Evolutionary conservation across 2,329 filamentous ascomycete species (phyloP), one percentile per base, ranked within the genome.

Genomic region (Xylaria sp.): DNA sequence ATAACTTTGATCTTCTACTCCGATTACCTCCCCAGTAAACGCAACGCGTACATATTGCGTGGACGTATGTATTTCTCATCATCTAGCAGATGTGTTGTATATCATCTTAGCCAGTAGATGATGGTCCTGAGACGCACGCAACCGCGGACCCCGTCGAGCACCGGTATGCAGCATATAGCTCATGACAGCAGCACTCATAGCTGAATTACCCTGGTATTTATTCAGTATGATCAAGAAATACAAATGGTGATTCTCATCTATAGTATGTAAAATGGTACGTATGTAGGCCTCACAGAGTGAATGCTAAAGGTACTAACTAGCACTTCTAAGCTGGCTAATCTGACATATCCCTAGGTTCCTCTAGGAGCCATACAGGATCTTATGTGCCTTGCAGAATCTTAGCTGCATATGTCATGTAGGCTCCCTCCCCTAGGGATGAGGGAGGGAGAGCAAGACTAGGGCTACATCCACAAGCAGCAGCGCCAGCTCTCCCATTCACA

Each of bases 71-170:
- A 2, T 58, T 48, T 51, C 30, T 42, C 5, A 6, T 56, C 30
- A 9, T 27, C 21, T 39, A 19, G 24, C 39, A 42, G 39, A n/a
- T 42, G 34, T 0, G 19, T 30, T 42, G 45, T 45, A 36, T 47
- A 19, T 36, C 8, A 34, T 59, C 47, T 47, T 45, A 54, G 32
- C 61, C 27, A 51, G 30, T 45, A 51, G 24, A 63, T 57, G 34
- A 42, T 42, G 21, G 30, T 8, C 36, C 36, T 1, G 12, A 39
- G 45, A 57, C 21, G 45, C 45, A 59, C 12, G 55, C 36, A 59
- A 47, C 54, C 54, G 47, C n/a, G n/a, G 12, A 45, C 24, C 27
- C 5, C 6, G 17, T 27, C 3, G 7, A 21, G 50, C 17, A 54
- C 47, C 9, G 9, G 8, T 12, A 21, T 14, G 19, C 6, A 47